These are phyloP conservation scores for Naganishia friedmannii DNA, from an alignment of 768 basidiomycete species.

Conservation along the genomic window DNA sequence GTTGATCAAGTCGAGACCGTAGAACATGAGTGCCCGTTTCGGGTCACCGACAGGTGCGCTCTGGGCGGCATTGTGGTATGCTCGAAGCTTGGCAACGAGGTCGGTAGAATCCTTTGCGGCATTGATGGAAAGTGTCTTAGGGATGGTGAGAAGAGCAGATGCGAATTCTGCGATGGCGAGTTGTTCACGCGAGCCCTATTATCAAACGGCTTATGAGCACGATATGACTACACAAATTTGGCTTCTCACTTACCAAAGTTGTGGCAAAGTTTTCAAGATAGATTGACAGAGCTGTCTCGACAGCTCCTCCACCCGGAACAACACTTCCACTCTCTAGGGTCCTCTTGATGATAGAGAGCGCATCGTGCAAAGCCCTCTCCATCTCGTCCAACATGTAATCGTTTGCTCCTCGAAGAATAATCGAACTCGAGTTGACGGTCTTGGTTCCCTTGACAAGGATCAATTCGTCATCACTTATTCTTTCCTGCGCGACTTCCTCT, in stretches of 20 bases:
- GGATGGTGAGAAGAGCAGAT: conserved; percentile 82
- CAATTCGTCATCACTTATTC: conserved; percentile 96
- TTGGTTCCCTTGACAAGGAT: conserved; percentile 98
- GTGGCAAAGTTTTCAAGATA: conserved; percentile 99
- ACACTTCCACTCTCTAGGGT: conserved; percentile 93
- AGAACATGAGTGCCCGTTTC: conserved; percentile 82
- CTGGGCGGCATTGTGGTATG: conserved; percentile 95
- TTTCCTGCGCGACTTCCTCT: conserved; percentile 93
- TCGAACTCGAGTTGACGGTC: conserved; percentile 86
- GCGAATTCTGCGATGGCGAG: conserved; percentile 99
- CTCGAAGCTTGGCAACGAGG: conserved; percentile 90
- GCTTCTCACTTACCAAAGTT: conserved; percentile 67
- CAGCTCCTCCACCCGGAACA: conserved; percentile 95
- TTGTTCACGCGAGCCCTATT: conserved; percentile 93
- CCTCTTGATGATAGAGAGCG: conserved; percentile 89
- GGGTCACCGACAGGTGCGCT: conserved; percentile 85
- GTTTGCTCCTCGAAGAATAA: conserved; percentile 92
- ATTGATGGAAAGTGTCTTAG: conserved; percentile 94
- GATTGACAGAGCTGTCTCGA: conserved; percentile 92
- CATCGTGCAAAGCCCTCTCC: conserved; percentile 94
- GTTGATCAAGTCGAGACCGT: conserved; percentile 89
- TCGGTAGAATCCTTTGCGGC: conserved; percentile 98
- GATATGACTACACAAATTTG: background rate
- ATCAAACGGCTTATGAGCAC: background rate
- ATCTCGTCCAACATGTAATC: conserved; percentile 99